A percentile compares a stretch with the other conserved stretches of the same genome.
phyloP scores from a whole-genome alignment of 106 monocot species.

The Triglochin maritima region DNA sequence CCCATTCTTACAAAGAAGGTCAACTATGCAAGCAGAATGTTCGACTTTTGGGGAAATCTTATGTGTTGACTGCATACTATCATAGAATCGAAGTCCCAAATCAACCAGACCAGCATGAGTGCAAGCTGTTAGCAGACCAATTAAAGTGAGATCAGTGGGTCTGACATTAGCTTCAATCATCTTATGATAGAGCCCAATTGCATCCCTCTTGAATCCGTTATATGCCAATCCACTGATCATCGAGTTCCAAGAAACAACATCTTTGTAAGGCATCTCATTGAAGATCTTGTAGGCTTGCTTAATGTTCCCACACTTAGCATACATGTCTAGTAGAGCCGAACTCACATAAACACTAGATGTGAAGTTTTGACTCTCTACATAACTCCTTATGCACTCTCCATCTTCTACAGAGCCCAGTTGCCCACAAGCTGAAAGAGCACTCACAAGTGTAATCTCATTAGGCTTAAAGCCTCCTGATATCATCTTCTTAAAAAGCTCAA shows the following conservation, averaged over 20 bases:
- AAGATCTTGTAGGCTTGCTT: constrained; percentile 44
- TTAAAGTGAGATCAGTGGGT: constrained; percentile 67
- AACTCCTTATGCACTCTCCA: constrained; percentile 50
- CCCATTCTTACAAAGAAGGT: constrained; percentile 66
- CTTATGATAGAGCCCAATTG: constrained; percentile 40
- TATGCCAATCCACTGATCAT: constrained; percentile 79
- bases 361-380: constrained; percentile 37
- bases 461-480: constrained; percentile 31
- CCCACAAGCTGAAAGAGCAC: constrained; percentile 63
- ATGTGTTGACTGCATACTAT: constrained; percentile 40
- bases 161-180: constrained; percentile 33
- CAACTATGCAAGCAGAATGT: constrained; percentile 74
- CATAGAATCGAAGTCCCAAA: constrained; percentile 42
- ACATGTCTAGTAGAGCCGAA: constrained; percentile 80
- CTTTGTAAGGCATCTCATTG: constrained; percentile 44
- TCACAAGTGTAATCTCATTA: constrained; percentile 83
- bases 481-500: constrained; percentile 79
- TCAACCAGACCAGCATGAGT: constrained; percentile 80
- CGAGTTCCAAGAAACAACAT: constrained; percentile 78
- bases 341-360: constrained; percentile 39
- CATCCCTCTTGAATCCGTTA: constrained; percentile 54
- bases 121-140: constrained; percentile 68
- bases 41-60: constrained; percentile 51
- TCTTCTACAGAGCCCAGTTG: constrained; percentile 66
- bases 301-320: constrained; percentile 72